Evolutionary conservation across 805 yeast species (phyloP).

Genomic region (Metschnikowia drakensbergensis): DNA sequence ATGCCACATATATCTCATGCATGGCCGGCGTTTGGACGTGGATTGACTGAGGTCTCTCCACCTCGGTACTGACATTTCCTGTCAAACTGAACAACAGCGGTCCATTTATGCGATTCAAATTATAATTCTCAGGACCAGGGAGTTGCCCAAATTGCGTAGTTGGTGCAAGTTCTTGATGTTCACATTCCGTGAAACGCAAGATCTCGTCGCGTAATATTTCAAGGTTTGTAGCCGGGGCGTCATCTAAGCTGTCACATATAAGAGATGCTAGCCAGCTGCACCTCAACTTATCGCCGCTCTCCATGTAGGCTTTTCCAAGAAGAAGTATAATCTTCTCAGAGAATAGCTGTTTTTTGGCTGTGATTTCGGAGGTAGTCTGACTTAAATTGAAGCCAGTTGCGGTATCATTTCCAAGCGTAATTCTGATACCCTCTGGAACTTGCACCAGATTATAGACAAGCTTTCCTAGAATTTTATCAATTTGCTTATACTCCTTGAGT

Average conservation of each 20-base stretch:
- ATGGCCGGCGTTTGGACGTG: not conserved
- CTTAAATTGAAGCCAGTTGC: not conserved
- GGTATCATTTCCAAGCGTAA: not conserved
- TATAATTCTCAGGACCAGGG: not conserved
- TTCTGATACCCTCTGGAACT: slow-evolving; percentile 7
- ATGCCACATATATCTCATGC: not conserved
- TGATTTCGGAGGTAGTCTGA: not conserved
- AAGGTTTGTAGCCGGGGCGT: not conserved
- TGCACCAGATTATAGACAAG: slow-evolving; percentile 20
- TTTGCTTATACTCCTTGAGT: slow-evolving; percentile 23
- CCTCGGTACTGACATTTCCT: not conserved
- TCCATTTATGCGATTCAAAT: not conserved
- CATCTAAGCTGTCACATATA: not conserved
- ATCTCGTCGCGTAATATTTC: not conserved
- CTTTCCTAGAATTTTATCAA: slow-evolving; percentile 34
- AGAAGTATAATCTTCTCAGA: slow-evolving; percentile 8
- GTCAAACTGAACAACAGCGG: not conserved
- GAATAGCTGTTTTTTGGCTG: slow-evolving; percentile 6
- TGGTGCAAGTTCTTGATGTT: not conserved
- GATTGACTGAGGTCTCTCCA: not conserved
- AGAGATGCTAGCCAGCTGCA: slow-evolving; percentile 16
- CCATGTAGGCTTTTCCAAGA: slow-evolving; percentile 11
- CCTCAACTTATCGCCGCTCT: slow-evolving; percentile 7
- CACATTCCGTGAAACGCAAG: not conserved
- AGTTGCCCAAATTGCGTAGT: too few relatives aligned